A percentile compares a stretch with the other conserved stretches of the same genome.
These are phyloP conservation scores for Mucor velutinosus DNA, from an alignment of 371 early-diverging fungal species.

Conservation along the genomic window DNA sequence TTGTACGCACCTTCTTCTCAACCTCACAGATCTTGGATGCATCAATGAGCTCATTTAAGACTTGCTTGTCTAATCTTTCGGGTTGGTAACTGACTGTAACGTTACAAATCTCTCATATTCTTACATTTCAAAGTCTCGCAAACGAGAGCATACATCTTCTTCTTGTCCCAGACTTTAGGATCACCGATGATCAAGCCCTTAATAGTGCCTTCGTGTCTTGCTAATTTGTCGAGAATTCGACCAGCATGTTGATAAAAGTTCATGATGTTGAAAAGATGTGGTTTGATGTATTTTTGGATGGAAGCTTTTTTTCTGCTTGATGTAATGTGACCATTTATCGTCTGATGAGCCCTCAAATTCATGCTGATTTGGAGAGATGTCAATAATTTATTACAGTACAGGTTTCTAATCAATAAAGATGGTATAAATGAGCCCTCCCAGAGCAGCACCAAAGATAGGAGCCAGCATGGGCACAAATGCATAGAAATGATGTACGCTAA, in stretches of 20 bases:
- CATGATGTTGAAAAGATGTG: slow-evolving; percentile 30
- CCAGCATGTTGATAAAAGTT: slow-evolving; percentile 81
- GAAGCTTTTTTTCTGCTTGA: neutral
- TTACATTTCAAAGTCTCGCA: slow-evolving; percentile 93
- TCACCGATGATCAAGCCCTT: slow-evolving; percentile 79
- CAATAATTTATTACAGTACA: neutral
- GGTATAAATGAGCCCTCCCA: slow-evolving; percentile 71
- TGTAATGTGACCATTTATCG: neutral
- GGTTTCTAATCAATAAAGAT: slow-evolving; percentile 54
- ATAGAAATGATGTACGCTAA: slow-evolving; percentile 66
- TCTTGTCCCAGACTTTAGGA: slow-evolving; percentile 77
- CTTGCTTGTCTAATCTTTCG: slow-evolving; percentile 51
- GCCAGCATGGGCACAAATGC: slow-evolving; percentile 81
- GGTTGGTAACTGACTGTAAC: neutral
- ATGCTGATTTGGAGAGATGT: neutral
- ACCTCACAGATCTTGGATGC: slow-evolving; percentile 47
- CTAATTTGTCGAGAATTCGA: slow-evolving; percentile 71
- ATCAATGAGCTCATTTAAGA: slow-evolving; percentile 58
- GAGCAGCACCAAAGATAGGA: slow-evolving; percentile 72
- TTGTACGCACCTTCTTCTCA: slow-evolving; percentile 54
- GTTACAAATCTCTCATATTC: slow-evolving; percentile 4
- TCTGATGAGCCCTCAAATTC: neutral
- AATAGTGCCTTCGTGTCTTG: slow-evolving; percentile 77
- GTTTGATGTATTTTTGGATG: neutral
- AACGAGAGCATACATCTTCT: slow-evolving; percentile 85